These are phyloP conservation scores for Corymbia citriodora DNA, from an alignment of 441 rosid species.

Conservation along the genomic window DNA sequence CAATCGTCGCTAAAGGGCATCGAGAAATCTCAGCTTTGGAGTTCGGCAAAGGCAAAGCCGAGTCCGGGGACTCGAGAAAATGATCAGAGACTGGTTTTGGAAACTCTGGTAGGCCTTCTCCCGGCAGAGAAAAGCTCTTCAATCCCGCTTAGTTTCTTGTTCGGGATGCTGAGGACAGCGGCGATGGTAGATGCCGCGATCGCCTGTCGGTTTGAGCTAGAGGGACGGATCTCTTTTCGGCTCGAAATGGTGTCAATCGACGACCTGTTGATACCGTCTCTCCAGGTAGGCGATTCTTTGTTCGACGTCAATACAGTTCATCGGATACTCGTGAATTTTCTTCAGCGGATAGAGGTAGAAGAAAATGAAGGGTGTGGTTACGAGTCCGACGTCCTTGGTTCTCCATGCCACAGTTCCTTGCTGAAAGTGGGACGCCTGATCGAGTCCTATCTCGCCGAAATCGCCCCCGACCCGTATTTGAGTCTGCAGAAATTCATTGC, in stretches of 20 bases:
- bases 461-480: slow-evolving; percentile 78
- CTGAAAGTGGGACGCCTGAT: slow-evolving; percentile 75
- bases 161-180: slow-evolving; percentile 72
- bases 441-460: slow-evolving; percentile 83
- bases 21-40: slow-evolving; percentile 45
- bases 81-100: slow-evolving; percentile 52
- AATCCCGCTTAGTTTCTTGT: slow-evolving; percentile 53
- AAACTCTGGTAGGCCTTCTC: slow-evolving; percentile 56
- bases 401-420: slow-evolving; percentile 51
- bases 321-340: slow-evolving; percentile 53
- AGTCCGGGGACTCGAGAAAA: slow-evolving; percentile 17
- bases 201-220: slow-evolving; percentile 66
- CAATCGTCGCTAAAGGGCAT: slow-evolving; percentile 53
- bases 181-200: slow-evolving; percentile 40
- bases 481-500: slow-evolving; percentile 63
- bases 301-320: slow-evolving; percentile 80
- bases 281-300: slow-evolving; percentile 52
- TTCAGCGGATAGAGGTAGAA: slow-evolving; percentile 63
- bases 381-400: slow-evolving; percentile 56
- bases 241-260: slow-evolving; percentile 64
- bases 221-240: slow-evolving; percentile 50
- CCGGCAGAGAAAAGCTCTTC: slow-evolving; percentile 44
- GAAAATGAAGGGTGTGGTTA: slow-evolving; percentile 35
- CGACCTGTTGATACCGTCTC: slow-evolving; percentile 81
- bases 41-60: slow-evolving; percentile 30